Conservation (phyloP, 176 grass and related monocot genomes). For the Bromus sterilis region DNA sequence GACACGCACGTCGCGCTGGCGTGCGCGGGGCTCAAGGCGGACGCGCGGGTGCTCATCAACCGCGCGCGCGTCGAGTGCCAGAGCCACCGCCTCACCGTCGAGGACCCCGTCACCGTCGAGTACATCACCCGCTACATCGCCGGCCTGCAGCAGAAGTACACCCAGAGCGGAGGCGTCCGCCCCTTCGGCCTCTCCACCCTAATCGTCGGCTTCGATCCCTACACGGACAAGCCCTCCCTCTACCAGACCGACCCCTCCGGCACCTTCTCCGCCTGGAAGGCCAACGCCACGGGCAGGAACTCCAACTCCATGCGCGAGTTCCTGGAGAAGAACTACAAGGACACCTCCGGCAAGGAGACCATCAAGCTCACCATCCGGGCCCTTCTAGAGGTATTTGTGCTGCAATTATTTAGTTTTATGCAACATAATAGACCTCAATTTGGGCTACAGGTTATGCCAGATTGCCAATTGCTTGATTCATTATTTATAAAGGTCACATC, state of each 20-base stretch:
- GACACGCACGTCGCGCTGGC: slow-evolving; percentile 92
- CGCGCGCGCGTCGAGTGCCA: slow-evolving; percentile 92
- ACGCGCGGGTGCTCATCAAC: slow-evolving; percentile 92
- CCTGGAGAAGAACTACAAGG: slow-evolving; percentile 98
- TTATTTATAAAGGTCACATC: not conserved
- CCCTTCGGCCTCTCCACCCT: slow-evolving; percentile 92
- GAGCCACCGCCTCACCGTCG: slow-evolving; percentile 88
- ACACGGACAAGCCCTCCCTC: slow-evolving; percentile 57
- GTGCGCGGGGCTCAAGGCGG: slow-evolving; percentile 95
- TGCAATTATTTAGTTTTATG: not conserved
- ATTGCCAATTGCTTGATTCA: not conserved
- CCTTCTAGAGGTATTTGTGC: slow-evolving; percentile 60
- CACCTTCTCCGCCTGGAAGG: slow-evolving; percentile 96
- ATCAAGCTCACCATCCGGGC: slow-evolving; percentile 86
- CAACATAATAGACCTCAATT: not conserved
- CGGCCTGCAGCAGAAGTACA: slow-evolving; percentile 97
- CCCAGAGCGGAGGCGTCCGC: slow-evolving; percentile 76
- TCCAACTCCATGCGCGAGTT: slow-evolving; percentile 95
- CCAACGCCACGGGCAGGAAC: slow-evolving; percentile 94
- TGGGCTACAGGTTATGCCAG: not conserved
- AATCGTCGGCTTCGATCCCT: slow-evolving; percentile 88
- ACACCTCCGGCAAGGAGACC: slow-evolving; percentile 87
- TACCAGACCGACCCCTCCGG: slow-evolving; percentile 94
- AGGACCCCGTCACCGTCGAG: slow-evolving; percentile 93
- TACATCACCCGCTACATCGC: slow-evolving; percentile 98